phyloP scores from a whole-genome alignment of 2,329 filamentous ascomycete genomes.

The Colletotrichum destructivum region DNA sequence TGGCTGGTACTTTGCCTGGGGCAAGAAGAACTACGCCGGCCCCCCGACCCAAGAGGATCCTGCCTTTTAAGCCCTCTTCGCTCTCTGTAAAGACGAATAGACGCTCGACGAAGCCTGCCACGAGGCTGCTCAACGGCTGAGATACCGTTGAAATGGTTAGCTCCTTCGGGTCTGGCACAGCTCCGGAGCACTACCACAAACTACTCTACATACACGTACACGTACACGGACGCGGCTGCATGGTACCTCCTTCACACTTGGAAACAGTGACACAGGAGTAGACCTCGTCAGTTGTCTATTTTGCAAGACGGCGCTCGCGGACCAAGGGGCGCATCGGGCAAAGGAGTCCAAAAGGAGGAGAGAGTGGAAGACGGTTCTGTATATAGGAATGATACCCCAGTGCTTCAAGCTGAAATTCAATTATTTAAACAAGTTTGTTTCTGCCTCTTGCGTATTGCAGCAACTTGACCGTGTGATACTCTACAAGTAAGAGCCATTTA shows the following conservation, averaged over 20 bases:
- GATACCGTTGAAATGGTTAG: neutral
- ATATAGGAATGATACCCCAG: constrained; percentile 41
- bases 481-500: no score
- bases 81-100: neutral
- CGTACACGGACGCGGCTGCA: neutral
- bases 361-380: constrained; percentile 30
- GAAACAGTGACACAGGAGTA: constrained; percentile 24
- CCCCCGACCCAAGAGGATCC: constrained; percentile 64
- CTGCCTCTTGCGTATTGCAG: no score
- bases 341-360: constrained; percentile 1
- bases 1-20: constrained; percentile 79
- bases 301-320: constrained; percentile 28
- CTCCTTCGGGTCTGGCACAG: neutral
- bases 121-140: neutral
- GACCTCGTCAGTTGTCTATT: neutral
- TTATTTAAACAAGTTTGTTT: constrained; percentile 1
- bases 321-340: constrained; percentile 27
- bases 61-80: constrained; percentile 38
- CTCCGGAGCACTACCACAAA: neutral
- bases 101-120: neutral
- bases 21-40: constrained; percentile 77
- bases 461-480: no score
- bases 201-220: constrained; percentile 1
- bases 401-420: constrained; percentile 23
- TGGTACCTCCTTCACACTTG: constrained; percentile 16